Base-by-base conservation (phyloP, 179 eudicot species). In the Corrigiola litoralis region DNA sequence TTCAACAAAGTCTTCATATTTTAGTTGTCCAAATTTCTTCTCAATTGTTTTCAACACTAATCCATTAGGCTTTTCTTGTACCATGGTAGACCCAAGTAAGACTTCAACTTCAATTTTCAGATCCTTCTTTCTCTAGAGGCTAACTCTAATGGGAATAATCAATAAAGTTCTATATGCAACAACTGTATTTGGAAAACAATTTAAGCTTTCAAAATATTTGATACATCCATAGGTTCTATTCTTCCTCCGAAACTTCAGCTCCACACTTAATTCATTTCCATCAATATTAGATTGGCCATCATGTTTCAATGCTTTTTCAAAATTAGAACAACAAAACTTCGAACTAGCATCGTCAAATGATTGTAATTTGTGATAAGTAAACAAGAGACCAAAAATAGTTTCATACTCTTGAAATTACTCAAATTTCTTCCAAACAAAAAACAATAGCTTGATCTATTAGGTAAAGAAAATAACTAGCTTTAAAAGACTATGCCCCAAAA, bases 21-120 rank as follows among this genome's bases (percentile, higher is more conserved):
- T 17, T 7, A 36, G 4, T 10, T 7, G 20, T 5, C 37, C 45
- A 7, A 58, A 12, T 1, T 38, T 45, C 7, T 70, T 62, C 52
- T 70, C 53, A 51, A 70, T 61, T 25, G 74, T n/a, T 17, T 51
- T n/a, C 12, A 58, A 18, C 6, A 7, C 29, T 9, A 58, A 29
- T 37, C 63, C 62, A 20, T 52, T 52, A 12, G 51, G 61, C 33
- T 45, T 29, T 51, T 70, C 63, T 53, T 70, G 68, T 17, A 14
- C 18, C 74, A 70, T 52, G 16, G 74, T 61, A 8, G 74, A 62
- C 1, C 53, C 8, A 70, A 42, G 14, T 70, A 62, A 4, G 27
- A 25, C 31, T 70, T 70, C 40, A 62, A 23, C 54, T 70, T 70
- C 50, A 62, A 44, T 31, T 61, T 70, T 7, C 62, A 70, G 54